Evolutionary conservation across 1,284 basidiomycete species (phyloP).

Genomic region (Porodaedalea pini): DNA sequence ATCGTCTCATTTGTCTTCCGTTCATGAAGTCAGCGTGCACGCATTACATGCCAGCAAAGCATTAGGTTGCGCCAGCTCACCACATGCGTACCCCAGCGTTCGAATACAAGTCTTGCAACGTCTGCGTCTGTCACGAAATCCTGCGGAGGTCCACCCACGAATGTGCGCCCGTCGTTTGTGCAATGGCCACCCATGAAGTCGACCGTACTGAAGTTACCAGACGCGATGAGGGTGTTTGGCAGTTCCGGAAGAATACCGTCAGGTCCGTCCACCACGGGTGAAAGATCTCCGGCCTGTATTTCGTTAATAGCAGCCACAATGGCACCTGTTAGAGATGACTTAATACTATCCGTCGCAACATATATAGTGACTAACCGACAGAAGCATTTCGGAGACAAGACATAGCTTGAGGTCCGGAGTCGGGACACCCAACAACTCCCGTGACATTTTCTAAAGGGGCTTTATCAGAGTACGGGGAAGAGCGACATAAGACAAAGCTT

Average conservation of each 20-base stretch:
- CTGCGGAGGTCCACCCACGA: slow-evolving; percentile 37
- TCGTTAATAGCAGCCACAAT: slow-evolving; percentile 39
- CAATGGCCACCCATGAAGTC: slow-evolving; percentile 44
- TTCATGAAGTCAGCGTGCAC: not conserved
- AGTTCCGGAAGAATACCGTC: slow-evolving; percentile 39
- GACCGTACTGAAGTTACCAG: slow-evolving; percentile 37
- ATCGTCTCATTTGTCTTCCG: slow-evolving; percentile 38
- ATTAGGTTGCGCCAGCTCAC: slow-evolving; percentile 27
- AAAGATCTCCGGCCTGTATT: slow-evolving; percentile 29
- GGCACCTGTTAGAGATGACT: slow-evolving; percentile 28
- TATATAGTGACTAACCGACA: slow-evolving; percentile 28
- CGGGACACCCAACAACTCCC: slow-evolving; percentile 34
- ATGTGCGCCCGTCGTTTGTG: slow-evolving; percentile 41
- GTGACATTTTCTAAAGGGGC: slow-evolving; percentile 34
- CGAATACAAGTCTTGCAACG: slow-evolving; percentile 35
- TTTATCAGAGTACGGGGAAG: not conserved
- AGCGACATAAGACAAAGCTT: not conserved
- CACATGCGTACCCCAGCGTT: slow-evolving; percentile 36
- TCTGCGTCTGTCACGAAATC: slow-evolving; percentile 41
- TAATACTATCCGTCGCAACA: not conserved
- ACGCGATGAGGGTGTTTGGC: slow-evolving; percentile 38
- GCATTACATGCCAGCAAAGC: not conserved
- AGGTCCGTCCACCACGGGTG: slow-evolving; percentile 38
- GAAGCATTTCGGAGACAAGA: slow-evolving; percentile 40
- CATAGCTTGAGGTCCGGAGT: slow-evolving; percentile 30